Conservation (phyloP, 1,139 yeast genomes). For the Scheffersomyces insectosa region DNA sequence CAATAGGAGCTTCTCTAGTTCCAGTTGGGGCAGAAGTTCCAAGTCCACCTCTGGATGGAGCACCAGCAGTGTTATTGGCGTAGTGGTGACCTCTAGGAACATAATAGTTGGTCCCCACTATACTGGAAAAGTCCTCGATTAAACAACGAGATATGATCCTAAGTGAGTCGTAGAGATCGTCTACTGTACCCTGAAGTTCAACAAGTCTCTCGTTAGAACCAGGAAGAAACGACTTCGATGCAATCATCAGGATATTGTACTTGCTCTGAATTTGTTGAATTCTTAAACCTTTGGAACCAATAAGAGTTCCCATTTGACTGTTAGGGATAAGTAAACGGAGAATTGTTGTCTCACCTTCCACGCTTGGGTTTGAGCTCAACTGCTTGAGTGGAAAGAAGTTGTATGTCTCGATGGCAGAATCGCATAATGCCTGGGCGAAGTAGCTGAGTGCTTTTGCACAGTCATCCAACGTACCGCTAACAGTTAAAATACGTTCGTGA, state of each 20-base stretch:
- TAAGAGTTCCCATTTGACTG: slow-evolving; percentile 86
- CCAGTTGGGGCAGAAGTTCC: slow-evolving; percentile 1
- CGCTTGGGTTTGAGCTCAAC: slow-evolving; percentile 50
- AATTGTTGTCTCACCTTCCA: slow-evolving; percentile 55
- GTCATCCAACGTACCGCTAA: slow-evolving; percentile 75
- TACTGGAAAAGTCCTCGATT: slow-evolving; percentile 68
- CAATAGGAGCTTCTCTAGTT: slow-evolving; percentile 8
- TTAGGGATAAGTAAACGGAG: slow-evolving; percentile 79
- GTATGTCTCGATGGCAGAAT: slow-evolving; percentile 39
- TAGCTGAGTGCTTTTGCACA: slow-evolving; percentile 72
- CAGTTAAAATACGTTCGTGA: slow-evolving; percentile 80
- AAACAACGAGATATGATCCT: slow-evolving; percentile 71
- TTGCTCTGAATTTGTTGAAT: slow-evolving; percentile 78
- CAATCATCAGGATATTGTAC: slow-evolving; percentile 77
- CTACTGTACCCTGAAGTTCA: slow-evolving; percentile 82
- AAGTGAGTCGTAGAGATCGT: slow-evolving; percentile 58
- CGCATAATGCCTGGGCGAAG: slow-evolving; percentile 65
- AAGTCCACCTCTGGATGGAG: not conserved
- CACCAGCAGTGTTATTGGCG: not conserved
- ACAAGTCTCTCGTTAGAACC: slow-evolving; percentile 86
- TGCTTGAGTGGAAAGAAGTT: slow-evolving; percentile 65
- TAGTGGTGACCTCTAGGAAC: slow-evolving; percentile 48
- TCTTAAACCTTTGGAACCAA: slow-evolving; percentile 82
- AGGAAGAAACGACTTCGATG: slow-evolving; percentile 81
- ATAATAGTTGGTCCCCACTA: slow-evolving; percentile 66